Base-by-base conservation (phyloP, 495 filamentous ascomycete species). In the Podospora bellae-mahoneyi region DNA sequence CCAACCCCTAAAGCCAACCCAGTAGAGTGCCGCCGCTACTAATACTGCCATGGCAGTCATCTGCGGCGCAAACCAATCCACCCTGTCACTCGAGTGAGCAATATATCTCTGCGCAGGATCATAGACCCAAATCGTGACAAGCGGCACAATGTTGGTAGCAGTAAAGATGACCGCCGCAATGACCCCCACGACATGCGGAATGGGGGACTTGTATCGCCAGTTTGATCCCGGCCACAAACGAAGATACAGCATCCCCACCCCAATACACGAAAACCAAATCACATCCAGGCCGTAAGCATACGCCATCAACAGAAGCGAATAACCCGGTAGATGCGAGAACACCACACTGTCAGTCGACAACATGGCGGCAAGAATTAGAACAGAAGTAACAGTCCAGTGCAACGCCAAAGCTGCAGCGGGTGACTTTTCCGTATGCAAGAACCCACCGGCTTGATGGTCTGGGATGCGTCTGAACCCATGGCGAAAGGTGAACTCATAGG, bases 181-280 rank as follows among this genome's bases (percentile, higher is more conserved):
- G 15, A 68, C 54, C 39, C 68, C 71, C 2, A 73, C 4, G 5
- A 53, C 3, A 59, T 73, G 71, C 30, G 71, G 71, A 13, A 73
- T 48, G 2, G 66, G 71, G 1, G 71, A 73, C 56, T 68, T 70
- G 26, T 64, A 13, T 0, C 68, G 65, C 71, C 71, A 73, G n/a
- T 28, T 66, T 20, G 65, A 68, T 4, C 71, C 71, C 1, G 68
- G 71, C 68, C 68, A 68, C 6, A 73, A 62, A 1, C 68, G 71
- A 16, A 73, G 63, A 48, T 60, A 60, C 19, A 73, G 55, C 65
- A 73, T 64, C 4, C 53, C 68, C n/a, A 68, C 30, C 13, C 71
- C 71, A 13, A 73, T 70, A 55, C 67, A 27, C 10, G 62, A 34
- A 63, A 73, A 73, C 71, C 71, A 73, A 60, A 70, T 57, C 20